Evolutionary conservation across 1,284 basidiomycete genomes (phyloP).

Genomic region (Ganoderma lingzhi): DNA sequence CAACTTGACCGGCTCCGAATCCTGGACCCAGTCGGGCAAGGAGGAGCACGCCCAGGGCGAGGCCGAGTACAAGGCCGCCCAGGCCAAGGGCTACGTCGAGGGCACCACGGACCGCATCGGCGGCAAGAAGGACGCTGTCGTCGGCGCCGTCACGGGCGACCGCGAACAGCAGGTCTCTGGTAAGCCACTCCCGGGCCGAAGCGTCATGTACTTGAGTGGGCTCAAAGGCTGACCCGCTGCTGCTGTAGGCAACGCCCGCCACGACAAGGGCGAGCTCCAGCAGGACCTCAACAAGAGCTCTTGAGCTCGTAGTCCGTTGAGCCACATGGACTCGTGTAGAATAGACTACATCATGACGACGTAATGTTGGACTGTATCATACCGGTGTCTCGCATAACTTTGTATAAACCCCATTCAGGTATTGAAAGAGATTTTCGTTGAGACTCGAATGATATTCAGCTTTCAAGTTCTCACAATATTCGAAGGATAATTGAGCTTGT

Average conservation of each 20-base stretch:
- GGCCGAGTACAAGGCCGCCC: slow-evolving; percentile 63
- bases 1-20: slow-evolving; percentile 53
- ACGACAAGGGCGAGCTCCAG: slow-evolving; percentile 68
- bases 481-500: no score
- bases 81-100: slow-evolving; percentile 63
- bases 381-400: not conserved
- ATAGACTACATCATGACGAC: not conserved
- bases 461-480: not conserved
- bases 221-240: not conserved
- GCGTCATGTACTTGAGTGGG: not conserved
- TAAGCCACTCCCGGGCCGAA: slow-evolving; percentile 36
- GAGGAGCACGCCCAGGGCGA: slow-evolving; percentile 76
- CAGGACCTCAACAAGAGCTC: slow-evolving; percentile 54
- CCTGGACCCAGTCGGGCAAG: slow-evolving; percentile 64
- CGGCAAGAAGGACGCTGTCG: slow-evolving; percentile 70
- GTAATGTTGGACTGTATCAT: not conserved
- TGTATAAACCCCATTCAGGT: not conserved
- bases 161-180: slow-evolving; percentile 65
- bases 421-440: not conserved
- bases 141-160: slow-evolving; percentile 55
- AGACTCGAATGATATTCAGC: not conserved
- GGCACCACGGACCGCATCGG: slow-evolving; percentile 64
- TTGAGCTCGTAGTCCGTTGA: not conserved
- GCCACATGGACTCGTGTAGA: not conserved
- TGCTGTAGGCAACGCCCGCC: slow-evolving; percentile 55